Evolutionary conservation across 1,284 basidiomycete species (phyloP).

Genomic region (Ceratobasidium sp.): DNA sequence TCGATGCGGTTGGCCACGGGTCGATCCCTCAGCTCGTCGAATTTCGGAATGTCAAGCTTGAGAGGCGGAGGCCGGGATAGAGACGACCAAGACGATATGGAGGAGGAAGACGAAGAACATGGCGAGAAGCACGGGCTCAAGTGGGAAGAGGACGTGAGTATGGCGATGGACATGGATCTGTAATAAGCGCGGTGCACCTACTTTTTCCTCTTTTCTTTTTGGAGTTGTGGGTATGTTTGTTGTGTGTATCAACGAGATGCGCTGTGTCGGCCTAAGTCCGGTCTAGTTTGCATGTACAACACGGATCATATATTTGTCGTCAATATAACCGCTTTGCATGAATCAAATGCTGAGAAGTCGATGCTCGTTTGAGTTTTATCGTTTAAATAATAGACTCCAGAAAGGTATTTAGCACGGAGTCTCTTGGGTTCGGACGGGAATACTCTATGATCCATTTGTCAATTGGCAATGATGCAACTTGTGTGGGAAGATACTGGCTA

Average conservation of each 20-base stretch:
- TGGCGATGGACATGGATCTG: constrained; percentile 50
- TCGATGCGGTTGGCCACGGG: constrained; percentile 25
- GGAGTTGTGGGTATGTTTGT: constrained; percentile 3
- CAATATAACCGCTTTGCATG: constrained; percentile 44
- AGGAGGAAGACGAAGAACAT: constrained; percentile 39
- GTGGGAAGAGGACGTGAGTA: constrained; percentile 46
- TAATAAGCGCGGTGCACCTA: constrained; percentile 7
- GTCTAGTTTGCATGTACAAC: constrained; percentile 16
- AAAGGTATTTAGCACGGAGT: no score
- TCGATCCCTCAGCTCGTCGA: constrained; percentile 33
- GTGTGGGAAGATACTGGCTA: no score
- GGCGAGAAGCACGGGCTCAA: constrained; percentile 36
- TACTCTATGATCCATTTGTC: no score
- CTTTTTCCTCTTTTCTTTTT: background rate
- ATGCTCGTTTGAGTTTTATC: no score
- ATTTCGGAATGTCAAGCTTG: constrained; percentile 30
- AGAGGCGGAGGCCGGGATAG: constrained; percentile 2
- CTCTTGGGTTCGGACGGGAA: no score
- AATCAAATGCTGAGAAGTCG: no score
- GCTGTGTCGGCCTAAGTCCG: background rate
- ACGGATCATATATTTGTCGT: constrained; percentile 13
- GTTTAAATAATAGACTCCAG: no score
- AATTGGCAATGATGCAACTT: no score
- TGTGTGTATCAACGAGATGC: constrained; percentile 22
- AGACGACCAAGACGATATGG: constrained; percentile 29